A percentile compares a stretch with the other conserved stretches of the same genome.
Conservation (phyloP, 805 yeast species). For the Cyberlindnera euphorbiae region DNA sequence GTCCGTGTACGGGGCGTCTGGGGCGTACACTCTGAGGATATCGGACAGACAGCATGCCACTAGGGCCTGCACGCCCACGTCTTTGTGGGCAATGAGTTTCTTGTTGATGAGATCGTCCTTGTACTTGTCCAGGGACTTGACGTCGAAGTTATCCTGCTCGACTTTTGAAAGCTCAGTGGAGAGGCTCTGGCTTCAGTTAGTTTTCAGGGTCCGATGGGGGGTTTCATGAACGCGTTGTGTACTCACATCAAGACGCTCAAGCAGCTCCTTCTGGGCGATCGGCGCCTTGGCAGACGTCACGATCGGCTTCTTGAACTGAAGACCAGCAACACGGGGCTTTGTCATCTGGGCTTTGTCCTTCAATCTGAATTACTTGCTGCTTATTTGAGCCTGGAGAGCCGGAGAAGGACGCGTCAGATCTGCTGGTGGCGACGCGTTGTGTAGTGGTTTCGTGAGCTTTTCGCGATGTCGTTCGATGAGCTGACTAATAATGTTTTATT, state of each 20-base stretch:
- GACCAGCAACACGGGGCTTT: constrained; percentile 16
- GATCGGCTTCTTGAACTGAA: constrained; percentile 42
- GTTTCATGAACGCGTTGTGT: no score
- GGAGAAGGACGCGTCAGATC: no score
- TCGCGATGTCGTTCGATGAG: no score
- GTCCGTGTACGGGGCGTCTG: constrained; percentile 82
- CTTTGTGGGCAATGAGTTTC: constrained; percentile 56
- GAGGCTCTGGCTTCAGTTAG: constrained; percentile 34
- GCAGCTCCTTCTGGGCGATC: constrained; percentile 57
- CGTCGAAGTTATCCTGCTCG: constrained; percentile 56
- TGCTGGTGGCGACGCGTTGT: no score
- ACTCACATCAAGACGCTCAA: constrained; percentile 46
- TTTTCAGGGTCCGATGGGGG: no score
- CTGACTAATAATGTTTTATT: no score
- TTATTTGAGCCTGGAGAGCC: no score
- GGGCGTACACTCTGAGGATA: constrained; percentile 73
- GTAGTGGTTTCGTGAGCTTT: no score
- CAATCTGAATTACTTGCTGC: not conserved
- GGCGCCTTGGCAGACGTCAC: constrained; percentile 53
- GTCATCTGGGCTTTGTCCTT: constrained; percentile 19
- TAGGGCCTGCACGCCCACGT: constrained; percentile 63
- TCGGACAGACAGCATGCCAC: constrained; percentile 74
- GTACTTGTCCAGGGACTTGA: constrained; percentile 39
- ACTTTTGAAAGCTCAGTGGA: constrained; percentile 59
- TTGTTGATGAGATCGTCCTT: constrained; percentile 50